These are phyloP conservation scores for Pneumocystis carinii DNA, from an alignment of 1,139 yeast genomes.

Conservation along the genomic window DNA sequence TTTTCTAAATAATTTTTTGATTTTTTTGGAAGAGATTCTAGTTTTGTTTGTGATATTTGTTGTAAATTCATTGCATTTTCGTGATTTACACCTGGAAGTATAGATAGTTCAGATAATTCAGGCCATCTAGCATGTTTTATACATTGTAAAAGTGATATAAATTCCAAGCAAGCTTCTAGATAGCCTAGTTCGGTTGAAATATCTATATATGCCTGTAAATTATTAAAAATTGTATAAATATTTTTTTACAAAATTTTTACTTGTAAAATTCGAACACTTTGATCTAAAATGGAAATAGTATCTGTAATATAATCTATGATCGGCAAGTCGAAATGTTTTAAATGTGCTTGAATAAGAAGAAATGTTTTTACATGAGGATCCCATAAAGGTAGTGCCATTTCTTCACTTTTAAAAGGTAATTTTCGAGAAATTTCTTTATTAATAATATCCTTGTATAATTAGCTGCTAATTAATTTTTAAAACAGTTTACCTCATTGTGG, in stretches of 20 bases:
- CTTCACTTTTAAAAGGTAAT: constrained; percentile 52
- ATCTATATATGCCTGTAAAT: constrained; percentile 68
- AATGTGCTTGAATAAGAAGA: constrained; percentile 70
- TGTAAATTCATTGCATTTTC: constrained; percentile 19
- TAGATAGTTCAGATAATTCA: constrained; percentile 29
- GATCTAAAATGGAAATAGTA: constrained; percentile 84
- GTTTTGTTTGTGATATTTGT: constrained; percentile 4
- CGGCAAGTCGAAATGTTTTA: constrained; percentile 72
- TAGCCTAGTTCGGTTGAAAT: constrained; percentile 76
- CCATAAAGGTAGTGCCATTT: constrained; percentile 43
- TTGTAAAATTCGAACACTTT: constrained; percentile 66
- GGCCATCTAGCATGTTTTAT: constrained; percentile 81
- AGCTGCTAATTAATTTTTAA: constrained; percentile 24
- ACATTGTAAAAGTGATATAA: constrained; percentile 66
- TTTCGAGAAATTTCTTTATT: constrained; percentile 78
- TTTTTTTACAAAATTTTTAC: neutral
- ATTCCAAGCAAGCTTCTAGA: constrained; percentile 40
- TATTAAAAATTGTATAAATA: neutral
- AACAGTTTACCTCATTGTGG: constrained; percentile 10
- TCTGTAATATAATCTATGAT: constrained; percentile 93
- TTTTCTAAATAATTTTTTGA: constrained; percentile 21
- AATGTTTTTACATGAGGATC: constrained; percentile 93
- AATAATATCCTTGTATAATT: constrained; percentile 74
- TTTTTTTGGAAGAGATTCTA: constrained; percentile 14
- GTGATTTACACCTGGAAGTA: constrained; percentile 47